Conservation (phyloP, 2,329 filamentous ascomycete species). For the Onygenales sp. region DNA sequence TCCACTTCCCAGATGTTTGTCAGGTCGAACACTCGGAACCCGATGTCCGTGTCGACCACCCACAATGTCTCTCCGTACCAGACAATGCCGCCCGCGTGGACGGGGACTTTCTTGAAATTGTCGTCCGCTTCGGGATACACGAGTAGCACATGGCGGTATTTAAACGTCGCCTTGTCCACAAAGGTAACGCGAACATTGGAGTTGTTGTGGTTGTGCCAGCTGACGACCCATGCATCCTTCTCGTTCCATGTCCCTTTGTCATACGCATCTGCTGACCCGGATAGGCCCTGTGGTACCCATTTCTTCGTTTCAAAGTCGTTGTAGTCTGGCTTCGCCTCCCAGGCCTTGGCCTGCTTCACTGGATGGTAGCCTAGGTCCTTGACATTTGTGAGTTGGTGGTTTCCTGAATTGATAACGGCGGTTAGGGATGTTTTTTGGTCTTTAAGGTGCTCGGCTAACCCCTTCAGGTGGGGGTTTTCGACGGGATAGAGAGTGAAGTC, state of each 20-base stretch:
- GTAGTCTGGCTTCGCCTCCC: constrained; percentile 10
- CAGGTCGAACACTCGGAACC: constrained; percentile 29
- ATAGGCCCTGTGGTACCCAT: constrained; percentile 28
- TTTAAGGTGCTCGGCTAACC: too few species aligned
- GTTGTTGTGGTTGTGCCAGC: constrained; percentile 24
- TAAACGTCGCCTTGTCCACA: constrained; percentile 19
- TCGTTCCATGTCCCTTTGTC: constrained; percentile 23
- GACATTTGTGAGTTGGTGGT: constrained; percentile 10
- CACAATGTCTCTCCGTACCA: constrained; percentile 29
- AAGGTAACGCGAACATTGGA: constrained; percentile 24
- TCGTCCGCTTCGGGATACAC: constrained; percentile 25
- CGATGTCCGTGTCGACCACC: constrained; percentile 26
- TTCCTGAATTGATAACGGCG: constrained; percentile 8
- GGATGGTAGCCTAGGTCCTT: constrained; percentile 3
- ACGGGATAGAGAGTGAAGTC: too few species aligned
- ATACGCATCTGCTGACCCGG: constrained; percentile 24
- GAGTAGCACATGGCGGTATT: constrained; percentile 26
- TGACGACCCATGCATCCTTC: constrained; percentile 25
- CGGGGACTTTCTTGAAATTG: constrained; percentile 21
- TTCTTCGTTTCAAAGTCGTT: constrained; percentile 24
- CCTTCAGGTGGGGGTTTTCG: too few species aligned
- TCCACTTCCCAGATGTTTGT: constrained; percentile 28
- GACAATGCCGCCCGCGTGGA: constrained; percentile 28
- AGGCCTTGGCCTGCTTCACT: constrained; percentile 10
- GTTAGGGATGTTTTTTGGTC: too few species aligned